Evolutionary conservation across 495 filamentous ascomycete genomes (phyloP), one percentile per base, ranked within the genome.

Genomic region (Chlorociboria aeruginascens): DNA sequence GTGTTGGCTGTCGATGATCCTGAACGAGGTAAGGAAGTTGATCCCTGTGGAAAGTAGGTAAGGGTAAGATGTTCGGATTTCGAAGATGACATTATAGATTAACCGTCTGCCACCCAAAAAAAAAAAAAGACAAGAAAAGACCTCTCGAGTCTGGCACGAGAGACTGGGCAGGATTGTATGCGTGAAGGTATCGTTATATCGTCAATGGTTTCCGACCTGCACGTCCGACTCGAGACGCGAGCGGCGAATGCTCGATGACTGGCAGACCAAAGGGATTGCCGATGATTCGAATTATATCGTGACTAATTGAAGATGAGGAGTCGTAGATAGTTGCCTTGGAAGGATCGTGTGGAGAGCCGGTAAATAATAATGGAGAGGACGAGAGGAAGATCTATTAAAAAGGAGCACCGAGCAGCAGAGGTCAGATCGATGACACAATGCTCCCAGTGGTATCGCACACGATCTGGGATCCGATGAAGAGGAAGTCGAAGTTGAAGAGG

Each of bases 51-150:
- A 48, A 77, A 72, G 62, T 77, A 83, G 65, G 77, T 83, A 73
- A 78, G 78, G 68, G 64, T 82, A 74, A 77, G 76, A 70, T 79
- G 71, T 72, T 86, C 74, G 72, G 86, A 76, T 81, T 86, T 77
- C 84, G 82, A 78, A 65, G 84, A 87, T 70, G 86, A 83, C 92
- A 96, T 96, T 86, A 92, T 85, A 72, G 68, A 83, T 85, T 85
- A 85, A 56, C 51, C 46, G 55, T 53, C 50, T 48, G 54, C 50
- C 50, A 54, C 34, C 2, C 2, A 6, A 14, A 36, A 14, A 14
- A 14, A 36, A 36, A 36, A 14, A 36, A n/a, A 35, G 13, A 6
- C 17, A 11, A 7, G 6, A 14, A 4, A 52, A 54, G 34, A 32
- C 40, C 45, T 29, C 48, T 50, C 48, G 48, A 43, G 54, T 41